Evolutionary conservation across 2,329 filamentous ascomycete species (phyloP).

Genomic region (Amphichorda felina): DNA sequence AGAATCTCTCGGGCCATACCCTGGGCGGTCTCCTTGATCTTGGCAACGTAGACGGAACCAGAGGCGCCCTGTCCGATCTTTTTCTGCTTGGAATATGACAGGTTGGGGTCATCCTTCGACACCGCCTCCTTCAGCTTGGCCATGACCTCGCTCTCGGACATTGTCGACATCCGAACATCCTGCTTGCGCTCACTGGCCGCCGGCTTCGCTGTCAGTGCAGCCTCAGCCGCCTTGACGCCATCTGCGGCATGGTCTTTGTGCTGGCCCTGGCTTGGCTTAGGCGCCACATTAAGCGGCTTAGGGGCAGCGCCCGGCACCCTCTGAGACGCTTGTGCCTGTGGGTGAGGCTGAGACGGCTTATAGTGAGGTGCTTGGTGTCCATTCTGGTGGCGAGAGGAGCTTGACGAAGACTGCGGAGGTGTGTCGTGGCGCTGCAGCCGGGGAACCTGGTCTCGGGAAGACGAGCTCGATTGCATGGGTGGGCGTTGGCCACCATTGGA

Average conservation of each 20-base stretch:
- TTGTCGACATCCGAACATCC: constrained; percentile 95
- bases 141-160: constrained; percentile 97
- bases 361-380: constrained; percentile 16
- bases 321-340: constrained; percentile 28
- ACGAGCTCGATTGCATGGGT: constrained; percentile 31
- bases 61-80: constrained; percentile 99
- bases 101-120: constrained; percentile 85
- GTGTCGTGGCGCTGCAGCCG: constrained; percentile 35
- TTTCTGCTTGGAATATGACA: constrained; percentile 98
- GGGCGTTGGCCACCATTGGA: constrained; percentile 29
- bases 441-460: constrained; percentile 32
- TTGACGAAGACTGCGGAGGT: constrained; percentile 28
- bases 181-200: constrained; percentile 62
- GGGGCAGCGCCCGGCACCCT: constrained; percentile 48
- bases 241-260: constrained; percentile 43
- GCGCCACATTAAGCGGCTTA: constrained; percentile 68
- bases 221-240: constrained; percentile 79
- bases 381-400: constrained; percentile 42
- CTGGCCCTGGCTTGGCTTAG: constrained; percentile 43
- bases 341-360: constrained; percentile 17
- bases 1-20: constrained; percentile 76
- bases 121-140: constrained; percentile 87
- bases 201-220: constrained; percentile 76
- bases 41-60: constrained; percentile 94
- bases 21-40: constrained; percentile 79